Base-by-base conservation (phyloP, 345 rosid species). In the Aquilaria malaccensis region DNA sequence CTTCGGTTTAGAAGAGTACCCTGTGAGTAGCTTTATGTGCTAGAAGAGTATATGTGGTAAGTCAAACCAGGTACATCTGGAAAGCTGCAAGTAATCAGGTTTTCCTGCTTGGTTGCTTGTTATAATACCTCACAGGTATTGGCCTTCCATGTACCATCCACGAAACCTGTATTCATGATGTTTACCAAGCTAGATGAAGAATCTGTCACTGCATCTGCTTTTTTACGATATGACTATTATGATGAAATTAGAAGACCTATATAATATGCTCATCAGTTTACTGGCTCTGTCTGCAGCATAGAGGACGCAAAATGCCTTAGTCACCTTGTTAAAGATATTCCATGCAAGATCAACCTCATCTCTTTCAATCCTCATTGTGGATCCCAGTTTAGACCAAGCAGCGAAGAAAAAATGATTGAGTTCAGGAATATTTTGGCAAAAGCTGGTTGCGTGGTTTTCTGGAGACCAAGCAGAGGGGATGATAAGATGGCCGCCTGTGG, bases 401-500 rank as follows among this genome's bases (percentile, higher is more conserved):
- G 80, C 0, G 80, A 73, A 37, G 96, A 83, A 75, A 83, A 74
- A 64, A 93, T 93, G 80, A 79, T 87, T 11, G 76, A 87, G 81
- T 93, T 93, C 58, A 80, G 92, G 45, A 93, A 89, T 64, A 57
- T 72, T 46, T 72, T 93, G 74, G 92, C 85, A 2, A 83, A 70
- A 74, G 97, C 72, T 47, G 90, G 88, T 37, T 80, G 86, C 75
- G 52, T 64, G 0, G 97, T 89, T 65, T 80, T 89, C 67, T 62
- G 83, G 76, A 67, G 97, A 57, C 71, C 71, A 56, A 87, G 96
- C 65, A 77, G 94, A 77, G 98, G 97, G 30, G 89, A 89, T 45
- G 98, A 93, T 80, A 83, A 87, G 80, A 93, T 85, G 98, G 98
- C 97, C 45, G 98, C 97, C 14, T 89, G 96, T 60, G 96, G 98